Evolutionary conservation across 1,284 basidiomycete genomes (phyloP), one percentile per base, ranked within the genome.

Genomic region (Salmacisia buchloeana): DNA sequence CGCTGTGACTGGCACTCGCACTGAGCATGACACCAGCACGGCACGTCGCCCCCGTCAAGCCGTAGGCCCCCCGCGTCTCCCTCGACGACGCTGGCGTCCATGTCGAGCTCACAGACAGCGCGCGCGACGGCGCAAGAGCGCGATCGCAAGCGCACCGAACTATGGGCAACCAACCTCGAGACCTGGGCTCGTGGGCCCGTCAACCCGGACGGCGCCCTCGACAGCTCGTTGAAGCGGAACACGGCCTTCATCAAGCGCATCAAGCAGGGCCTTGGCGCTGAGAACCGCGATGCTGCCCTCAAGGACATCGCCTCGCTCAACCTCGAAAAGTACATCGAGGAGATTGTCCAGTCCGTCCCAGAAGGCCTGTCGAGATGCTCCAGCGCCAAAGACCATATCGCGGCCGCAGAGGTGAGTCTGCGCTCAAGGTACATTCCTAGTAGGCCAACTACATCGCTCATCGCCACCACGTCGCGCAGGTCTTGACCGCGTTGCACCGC

Each of bases 271-370:
- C 65, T 77, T 12, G 68, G 69, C 6, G 64, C 62, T 13, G 77
- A 79, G 36, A 64, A 66, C 0, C 67, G 94, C 23, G 75, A 76
- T 5, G 61, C 65, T 38, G 64, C 78, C 1, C 49, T 78, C 45
- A 72, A 94, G 81, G 96, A 99, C 75, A 87, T 96, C 67, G 88
- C 91, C 65, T 85, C 87, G 0, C 85, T 99, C 54, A 89, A 91
- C 3, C 84, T 99, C 57, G 92, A 92, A 81, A 98, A 97, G 81
- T 97, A 99, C 79, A 84, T 94, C 60, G 94, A 97, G 73, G 96
- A 99, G 82, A 88, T 97, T 66, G 89, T 90, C 1, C 87, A 88
- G 12, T 93, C 92, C 1, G 84, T 89, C 0, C 83, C 91, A 0
- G 96, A 99, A 76, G 94, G 96, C 1, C 84, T 94, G 41, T 81